phyloP scores from a whole-genome alignment of 2,329 filamentous ascomycete genomes.

The Aspergillus oerlinghausenensis region DNA sequence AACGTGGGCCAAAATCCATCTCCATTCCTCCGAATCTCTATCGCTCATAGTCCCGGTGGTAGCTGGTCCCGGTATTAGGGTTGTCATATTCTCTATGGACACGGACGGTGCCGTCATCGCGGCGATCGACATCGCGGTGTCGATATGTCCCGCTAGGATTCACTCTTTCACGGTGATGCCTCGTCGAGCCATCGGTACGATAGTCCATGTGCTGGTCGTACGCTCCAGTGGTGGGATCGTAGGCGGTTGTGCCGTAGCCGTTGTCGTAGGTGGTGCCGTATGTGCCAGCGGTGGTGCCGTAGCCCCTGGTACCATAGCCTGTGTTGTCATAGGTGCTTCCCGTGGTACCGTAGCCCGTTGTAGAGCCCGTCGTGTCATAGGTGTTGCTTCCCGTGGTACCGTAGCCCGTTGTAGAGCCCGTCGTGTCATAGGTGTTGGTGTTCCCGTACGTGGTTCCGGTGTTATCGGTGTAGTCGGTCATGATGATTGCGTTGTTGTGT shows the following conservation, averaged over 20 bases:
- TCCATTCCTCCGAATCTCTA: constrained; percentile 7
- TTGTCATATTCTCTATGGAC: constrained; percentile 32
- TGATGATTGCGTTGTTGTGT: background rate
- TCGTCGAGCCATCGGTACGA: constrained; percentile 18
- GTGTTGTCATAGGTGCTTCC: constrained; percentile 6
- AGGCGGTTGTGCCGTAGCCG: constrained; percentile 23
- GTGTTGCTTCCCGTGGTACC: constrained; percentile 7
- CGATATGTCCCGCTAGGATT: constrained; percentile 27
- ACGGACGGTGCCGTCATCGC: constrained; percentile 25
- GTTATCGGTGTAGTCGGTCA: constrained; percentile 11
- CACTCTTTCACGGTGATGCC: constrained; percentile 30
- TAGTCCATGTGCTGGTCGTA: constrained; percentile 35
- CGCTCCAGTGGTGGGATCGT: constrained; percentile 22
- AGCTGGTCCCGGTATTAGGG: constrained; percentile 31
- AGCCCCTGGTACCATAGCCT: constrained; percentile 12
- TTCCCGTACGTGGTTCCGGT: background rate
- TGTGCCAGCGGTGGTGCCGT: constrained; percentile 10
- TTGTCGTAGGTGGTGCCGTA: constrained; percentile 22
- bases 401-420: constrained; percentile 9
- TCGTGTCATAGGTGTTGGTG: background rate
- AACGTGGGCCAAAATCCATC: background rate
- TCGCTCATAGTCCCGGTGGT: constrained; percentile 30
- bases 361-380: constrained; percentile 8
- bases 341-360: constrained; percentile 12
- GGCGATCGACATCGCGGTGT: constrained; percentile 29